phyloP scores from a whole-genome alignment of 2,329 filamentous ascomycete genomes.

The Aspergillus intermedius region DNA sequence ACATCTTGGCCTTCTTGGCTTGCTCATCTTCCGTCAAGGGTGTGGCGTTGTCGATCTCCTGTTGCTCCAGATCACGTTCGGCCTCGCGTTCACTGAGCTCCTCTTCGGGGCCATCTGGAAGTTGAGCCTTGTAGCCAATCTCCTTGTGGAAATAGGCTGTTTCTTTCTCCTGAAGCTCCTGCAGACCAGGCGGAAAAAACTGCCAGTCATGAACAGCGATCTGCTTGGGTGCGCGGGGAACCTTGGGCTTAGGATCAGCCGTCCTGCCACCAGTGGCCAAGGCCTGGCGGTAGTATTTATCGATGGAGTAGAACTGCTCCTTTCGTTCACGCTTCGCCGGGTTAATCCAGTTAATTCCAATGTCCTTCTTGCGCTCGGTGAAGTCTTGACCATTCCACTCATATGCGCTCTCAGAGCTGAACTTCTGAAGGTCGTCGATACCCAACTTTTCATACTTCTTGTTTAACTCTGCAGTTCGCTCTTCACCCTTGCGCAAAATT shows the following conservation, averaged over 20 bases:
- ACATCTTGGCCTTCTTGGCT: slow-evolving; percentile 75
- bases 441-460: slow-evolving; percentile 95
- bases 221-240: slow-evolving; percentile 91
- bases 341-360: slow-evolving; percentile 94
- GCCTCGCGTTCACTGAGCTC: slow-evolving; percentile 78
- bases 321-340: slow-evolving; percentile 97
- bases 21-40: slow-evolving; percentile 84
- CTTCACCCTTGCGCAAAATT: slow-evolving; percentile 79
- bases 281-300: slow-evolving; percentile 94
- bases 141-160: slow-evolving; percentile 95
- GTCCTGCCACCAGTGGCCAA: slow-evolving; percentile 73
- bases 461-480: slow-evolving; percentile 81
- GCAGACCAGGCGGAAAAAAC: slow-evolving; percentile 80
- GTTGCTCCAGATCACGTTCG: slow-evolving; percentile 78
- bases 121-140: slow-evolving; percentile 86
- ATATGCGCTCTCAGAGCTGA: slow-evolving; percentile 93
- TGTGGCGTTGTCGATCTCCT: slow-evolving; percentile 86
- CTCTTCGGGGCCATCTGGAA: slow-evolving; percentile 85
- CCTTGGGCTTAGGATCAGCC: slow-evolving; percentile 84
- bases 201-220: slow-evolving; percentile 91
- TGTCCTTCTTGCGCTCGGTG: slow-evolving; percentile 82
- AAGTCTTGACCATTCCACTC: slow-evolving; percentile 99
- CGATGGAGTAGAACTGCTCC: slow-evolving; percentile 95
- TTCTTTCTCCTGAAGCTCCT: slow-evolving; percentile 90
- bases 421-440: slow-evolving; percentile 94